Evolutionary conservation across 306 rosid species (phyloP).

Genomic region (Trichosanthes truncata): DNA sequence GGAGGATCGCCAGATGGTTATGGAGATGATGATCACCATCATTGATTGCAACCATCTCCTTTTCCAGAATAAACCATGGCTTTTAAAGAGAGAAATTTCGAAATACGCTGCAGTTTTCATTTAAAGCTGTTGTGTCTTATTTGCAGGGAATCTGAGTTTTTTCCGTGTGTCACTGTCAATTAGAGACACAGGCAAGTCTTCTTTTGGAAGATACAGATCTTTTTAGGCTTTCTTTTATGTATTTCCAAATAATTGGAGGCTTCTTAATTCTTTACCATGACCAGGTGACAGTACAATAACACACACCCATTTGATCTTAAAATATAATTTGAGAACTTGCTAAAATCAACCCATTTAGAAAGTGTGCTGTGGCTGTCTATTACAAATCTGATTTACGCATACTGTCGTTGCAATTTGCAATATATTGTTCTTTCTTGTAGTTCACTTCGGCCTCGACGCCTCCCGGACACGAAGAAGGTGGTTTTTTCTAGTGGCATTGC

Average conservation of each 20-base stretch:
- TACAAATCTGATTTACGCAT: neutral
- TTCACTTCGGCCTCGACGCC: neutral
- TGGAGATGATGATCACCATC: conserved; percentile 48
- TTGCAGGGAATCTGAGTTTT: conserved; percentile 14
- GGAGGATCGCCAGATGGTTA: conserved; percentile 89
- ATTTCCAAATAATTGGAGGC: conserved; percentile 6
- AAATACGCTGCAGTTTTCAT: conserved; percentile 29
- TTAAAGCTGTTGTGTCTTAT: conserved; percentile 16
- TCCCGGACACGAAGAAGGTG: neutral
- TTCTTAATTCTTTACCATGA: neutral
- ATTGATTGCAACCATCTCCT: conserved; percentile 26
- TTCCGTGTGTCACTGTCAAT: neutral
- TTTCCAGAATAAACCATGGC: conserved; percentile 38
- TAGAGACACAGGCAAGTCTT: neutral
- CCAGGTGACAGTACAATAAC: neutral
- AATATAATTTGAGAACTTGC: neutral
- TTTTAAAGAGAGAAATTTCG: conserved; percentile 28
- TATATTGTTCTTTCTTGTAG: neutral
- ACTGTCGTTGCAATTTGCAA: neutral
- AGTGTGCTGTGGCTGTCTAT: neutral
- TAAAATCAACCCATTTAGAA: neutral
- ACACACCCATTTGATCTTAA: neutral
- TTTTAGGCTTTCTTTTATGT: conserved; percentile 1
- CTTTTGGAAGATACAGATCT: neutral
- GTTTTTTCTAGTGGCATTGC: neutral